A percentile compares a stretch with the other conserved stretches of the same genome.
Conservation (phyloP, 768 basidiomycete genomes). For the Agaricus blazei region DNA sequence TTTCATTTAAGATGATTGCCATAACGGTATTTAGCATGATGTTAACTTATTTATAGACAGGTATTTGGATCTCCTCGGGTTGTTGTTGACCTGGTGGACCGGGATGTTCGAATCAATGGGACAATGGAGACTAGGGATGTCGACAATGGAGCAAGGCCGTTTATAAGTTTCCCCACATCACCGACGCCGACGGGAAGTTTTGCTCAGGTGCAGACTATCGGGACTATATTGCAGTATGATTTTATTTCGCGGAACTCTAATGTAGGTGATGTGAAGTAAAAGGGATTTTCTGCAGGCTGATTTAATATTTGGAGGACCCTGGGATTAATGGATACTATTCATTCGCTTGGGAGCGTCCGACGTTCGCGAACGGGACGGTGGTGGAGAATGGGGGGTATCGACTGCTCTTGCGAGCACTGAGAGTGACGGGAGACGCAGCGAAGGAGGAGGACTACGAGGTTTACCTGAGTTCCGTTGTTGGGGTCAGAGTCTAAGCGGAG, state of each 20-base stretch:
- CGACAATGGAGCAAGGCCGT: slow-evolving; percentile 14
- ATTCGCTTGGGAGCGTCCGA: slow-evolving; percentile 23
- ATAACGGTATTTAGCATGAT: not conserved
- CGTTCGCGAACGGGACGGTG: slow-evolving; percentile 38
- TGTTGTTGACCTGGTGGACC: slow-evolving; percentile 42
- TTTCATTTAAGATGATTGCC: not conserved
- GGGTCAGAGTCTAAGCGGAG: slow-evolving; percentile 51
- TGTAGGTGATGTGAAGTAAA: slow-evolving; percentile 20
- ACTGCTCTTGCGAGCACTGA: slow-evolving; percentile 33
- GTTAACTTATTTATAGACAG: slow-evolving; percentile 2
- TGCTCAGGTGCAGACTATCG: slow-evolving; percentile 36
- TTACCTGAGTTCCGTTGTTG: slow-evolving; percentile 40
- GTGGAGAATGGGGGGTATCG: slow-evolving; percentile 40
- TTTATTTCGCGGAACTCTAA: slow-evolving; percentile 44
- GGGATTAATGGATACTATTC: slow-evolving; percentile 25
- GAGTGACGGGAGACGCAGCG: slow-evolving; percentile 36
- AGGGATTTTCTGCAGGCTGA: not conserved
- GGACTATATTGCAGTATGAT: slow-evolving; percentile 40
- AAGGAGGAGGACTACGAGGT: slow-evolving; percentile 41
- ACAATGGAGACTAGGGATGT: slow-evolving; percentile 29
- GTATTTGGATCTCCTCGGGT: slow-evolving; percentile 46
- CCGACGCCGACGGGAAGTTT: slow-evolving; percentile 29
- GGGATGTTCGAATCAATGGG: slow-evolving; percentile 33
- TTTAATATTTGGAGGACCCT: slow-evolving; percentile 14
- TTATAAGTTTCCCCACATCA: slow-evolving; percentile 34